These are phyloP conservation scores for Calvatia gigantea DNA, from an alignment of 768 basidiomycete genomes.

Conservation along the genomic window DNA sequence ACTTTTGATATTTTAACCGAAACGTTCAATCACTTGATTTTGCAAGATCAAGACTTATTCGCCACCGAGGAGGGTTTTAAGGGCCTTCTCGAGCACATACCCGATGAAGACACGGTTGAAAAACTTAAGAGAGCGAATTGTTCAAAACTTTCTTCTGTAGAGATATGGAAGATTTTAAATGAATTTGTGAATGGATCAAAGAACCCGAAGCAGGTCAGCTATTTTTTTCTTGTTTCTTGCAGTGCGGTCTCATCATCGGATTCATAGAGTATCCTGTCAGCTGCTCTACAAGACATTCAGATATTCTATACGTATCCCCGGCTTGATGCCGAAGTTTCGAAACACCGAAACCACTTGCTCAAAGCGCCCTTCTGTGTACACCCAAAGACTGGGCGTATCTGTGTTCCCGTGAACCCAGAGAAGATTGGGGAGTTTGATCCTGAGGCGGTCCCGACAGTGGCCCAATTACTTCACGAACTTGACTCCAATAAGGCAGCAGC, in stretches of 20 bases:
- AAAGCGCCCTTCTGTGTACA: conserved; percentile 98
- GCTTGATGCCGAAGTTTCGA: conserved; percentile 95
- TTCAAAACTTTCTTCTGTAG: conserved; percentile 50
- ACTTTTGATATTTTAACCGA: conserved; percentile 47
- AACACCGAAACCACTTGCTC: conserved; percentile 95
- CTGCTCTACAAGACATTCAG: conserved; percentile 80
- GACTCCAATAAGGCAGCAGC: conserved; percentile 25
- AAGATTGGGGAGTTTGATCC: conserved; percentile 82
- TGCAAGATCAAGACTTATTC: conserved; percentile 87
- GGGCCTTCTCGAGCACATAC: conserved; percentile 68
- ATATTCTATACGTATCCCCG: conserved; percentile 95
- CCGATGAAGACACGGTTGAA: conserved; percentile 50
- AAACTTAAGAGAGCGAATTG: conserved; percentile 59
- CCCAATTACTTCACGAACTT: conserved; percentile 78
- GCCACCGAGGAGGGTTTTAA: conserved; percentile 66
- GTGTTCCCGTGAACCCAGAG: conserved; percentile 85
- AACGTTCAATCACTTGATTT: conserved; percentile 63
- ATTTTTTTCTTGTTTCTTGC: background rate
- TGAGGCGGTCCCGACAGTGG: conserved; percentile 79
- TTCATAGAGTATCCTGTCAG: conserved; percentile 22
- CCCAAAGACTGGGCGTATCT: conserved; percentile 93
- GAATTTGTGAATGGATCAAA: conserved; percentile 25
- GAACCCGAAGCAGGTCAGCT: conserved; percentile 18
- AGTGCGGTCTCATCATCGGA: background rate
- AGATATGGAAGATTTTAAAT: conserved; percentile 75